Conservation (phyloP, 192 early-diverging fungal genomes). For the Jimgerdemannia flammicorona region DNA sequence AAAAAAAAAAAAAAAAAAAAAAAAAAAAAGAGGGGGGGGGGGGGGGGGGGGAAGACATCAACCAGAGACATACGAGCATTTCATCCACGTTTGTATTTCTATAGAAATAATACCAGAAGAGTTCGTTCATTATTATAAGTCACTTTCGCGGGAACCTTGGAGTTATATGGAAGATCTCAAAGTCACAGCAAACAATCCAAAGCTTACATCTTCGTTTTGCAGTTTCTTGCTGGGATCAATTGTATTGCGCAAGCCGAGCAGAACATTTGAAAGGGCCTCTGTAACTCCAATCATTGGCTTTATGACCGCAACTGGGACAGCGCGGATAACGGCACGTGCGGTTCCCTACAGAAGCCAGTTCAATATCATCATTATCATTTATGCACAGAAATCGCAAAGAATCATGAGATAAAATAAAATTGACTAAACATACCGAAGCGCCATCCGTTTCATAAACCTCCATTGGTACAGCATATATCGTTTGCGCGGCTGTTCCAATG, state of each 20-base stretch:
- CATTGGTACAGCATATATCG: constrained; percentile 86
- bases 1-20: too few species aligned
- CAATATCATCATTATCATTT: constrained; percentile 5
- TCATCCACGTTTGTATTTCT: constrained; percentile 20
- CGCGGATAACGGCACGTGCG: constrained; percentile 63
- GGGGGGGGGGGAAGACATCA: too few species aligned
- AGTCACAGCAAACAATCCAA: too few species aligned
- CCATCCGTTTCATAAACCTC: constrained; percentile 62
- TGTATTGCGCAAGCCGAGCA: constrained; percentile 87
- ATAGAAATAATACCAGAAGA: background rate
- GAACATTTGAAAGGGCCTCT: constrained; percentile 87
- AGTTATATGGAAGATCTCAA: background rate
- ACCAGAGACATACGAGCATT: background rate
- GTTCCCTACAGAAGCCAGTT: constrained; percentile 38
- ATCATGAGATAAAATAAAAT: background rate
- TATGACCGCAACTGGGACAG: constrained; percentile 87
- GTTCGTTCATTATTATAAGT: background rate
- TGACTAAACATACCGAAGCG: too few species aligned
- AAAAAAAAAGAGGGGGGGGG: too few species aligned
- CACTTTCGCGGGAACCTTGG: too few species aligned
- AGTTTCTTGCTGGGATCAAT: constrained; percentile 77
- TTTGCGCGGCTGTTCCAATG: constrained; percentile 78
- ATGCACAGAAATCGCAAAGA: constrained; percentile 18
- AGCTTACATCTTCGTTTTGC: constrained; percentile 81
- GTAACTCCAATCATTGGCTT: constrained; percentile 95